A percentile compares a stretch with the other conserved stretches of the same genome.
Conservation (phyloP, 2,329 filamentous ascomycete genomes). For the Alternaria ventricosa region DNA sequence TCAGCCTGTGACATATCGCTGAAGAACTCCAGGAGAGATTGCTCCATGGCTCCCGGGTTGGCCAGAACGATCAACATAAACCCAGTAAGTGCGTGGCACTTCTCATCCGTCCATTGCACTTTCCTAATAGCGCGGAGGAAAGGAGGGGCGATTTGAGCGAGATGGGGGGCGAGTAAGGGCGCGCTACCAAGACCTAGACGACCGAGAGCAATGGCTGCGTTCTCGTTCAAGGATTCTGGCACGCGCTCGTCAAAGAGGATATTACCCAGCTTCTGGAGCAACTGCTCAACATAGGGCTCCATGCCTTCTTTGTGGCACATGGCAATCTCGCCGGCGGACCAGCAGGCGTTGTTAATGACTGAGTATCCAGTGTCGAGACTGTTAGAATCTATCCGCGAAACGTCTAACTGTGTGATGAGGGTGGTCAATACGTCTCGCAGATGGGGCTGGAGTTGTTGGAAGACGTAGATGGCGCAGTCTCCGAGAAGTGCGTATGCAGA, state of each 20-base stretch:
- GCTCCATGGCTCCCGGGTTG: conserved; percentile 93
- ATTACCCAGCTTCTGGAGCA: conserved; percentile 77
- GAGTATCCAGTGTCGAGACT: conserved; percentile 86
- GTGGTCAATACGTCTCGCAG: conserved; percentile 78
- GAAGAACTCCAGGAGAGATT: conserved; percentile 82
- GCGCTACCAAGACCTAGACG: conserved; percentile 82
- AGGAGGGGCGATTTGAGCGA: conserved; percentile 79
- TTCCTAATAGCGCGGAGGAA: conserved; percentile 84
- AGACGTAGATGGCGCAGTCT: conserved; percentile 93
- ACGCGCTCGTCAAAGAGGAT: conserved; percentile 88
- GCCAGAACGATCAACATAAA: conserved; percentile 84
- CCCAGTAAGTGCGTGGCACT: conserved; percentile 89
- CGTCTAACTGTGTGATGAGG: conserved; percentile 85
- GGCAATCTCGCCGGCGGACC: conserved; percentile 92
- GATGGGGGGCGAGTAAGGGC: conserved; percentile 76
- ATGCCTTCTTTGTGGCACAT: conserved; percentile 77
- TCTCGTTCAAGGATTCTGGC: conserved; percentile 86
- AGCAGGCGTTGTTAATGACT: conserved; percentile 97
- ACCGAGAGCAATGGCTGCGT: conserved; percentile 91
- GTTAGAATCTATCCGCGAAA: conserved; percentile 71
- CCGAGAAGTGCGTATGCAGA: conserved; percentile 94
- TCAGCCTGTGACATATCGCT: conserved; percentile 77
- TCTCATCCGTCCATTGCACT: conserved; percentile 89
- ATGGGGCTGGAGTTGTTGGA: conserved; percentile 76
- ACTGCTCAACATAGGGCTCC: conserved; percentile 75